A percentile compares a stretch with the other conserved stretches of the same genome.
phyloP scores from a whole-genome alignment of 106 monocot genomes.

The Xerophyta viscosa region DNA sequence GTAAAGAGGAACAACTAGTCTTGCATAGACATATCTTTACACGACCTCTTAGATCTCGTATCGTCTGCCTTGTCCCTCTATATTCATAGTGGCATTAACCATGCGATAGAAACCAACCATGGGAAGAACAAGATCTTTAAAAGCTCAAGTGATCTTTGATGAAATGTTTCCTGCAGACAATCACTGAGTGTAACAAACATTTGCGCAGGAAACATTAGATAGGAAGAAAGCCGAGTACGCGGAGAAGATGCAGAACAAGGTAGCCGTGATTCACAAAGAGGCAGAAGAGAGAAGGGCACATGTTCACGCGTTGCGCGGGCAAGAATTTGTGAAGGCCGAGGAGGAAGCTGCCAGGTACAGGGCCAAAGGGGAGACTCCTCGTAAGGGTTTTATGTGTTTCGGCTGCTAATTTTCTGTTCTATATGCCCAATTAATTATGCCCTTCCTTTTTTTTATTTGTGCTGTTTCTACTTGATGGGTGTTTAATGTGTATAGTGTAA shows the following conservation, averaged over 20 bases:
- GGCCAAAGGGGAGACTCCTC: slow-evolving; percentile 23
- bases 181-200: too few species aligned
- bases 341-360: slow-evolving; percentile 33
- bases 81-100: too few species aligned
- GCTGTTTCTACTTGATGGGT: background rate
- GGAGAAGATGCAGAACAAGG: slow-evolving; percentile 41
- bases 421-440: background rate
- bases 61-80: too few species aligned
- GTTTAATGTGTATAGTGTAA: too few species aligned
- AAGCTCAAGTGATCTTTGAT: too few species aligned
- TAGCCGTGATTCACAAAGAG: slow-evolving; percentile 36
- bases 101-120: too few species aligned
- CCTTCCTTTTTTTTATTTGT: background rate
- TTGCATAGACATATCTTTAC: too few species aligned
- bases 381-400: slow-evolving; percentile 21
- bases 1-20: too few species aligned
- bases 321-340: slow-evolving; percentile 32
- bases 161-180: too few species aligned
- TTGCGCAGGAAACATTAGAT: slow-evolving; percentile 28
- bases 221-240: slow-evolving; percentile 41
- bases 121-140: too few species aligned
- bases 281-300: slow-evolving; percentile 53
- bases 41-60: too few species aligned
- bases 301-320: slow-evolving; percentile 18
- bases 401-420: slow-evolving; percentile 6